Evolutionary conservation across 305 asterid genomes (phyloP).

Genomic region (Coffea humblotiana): DNA sequence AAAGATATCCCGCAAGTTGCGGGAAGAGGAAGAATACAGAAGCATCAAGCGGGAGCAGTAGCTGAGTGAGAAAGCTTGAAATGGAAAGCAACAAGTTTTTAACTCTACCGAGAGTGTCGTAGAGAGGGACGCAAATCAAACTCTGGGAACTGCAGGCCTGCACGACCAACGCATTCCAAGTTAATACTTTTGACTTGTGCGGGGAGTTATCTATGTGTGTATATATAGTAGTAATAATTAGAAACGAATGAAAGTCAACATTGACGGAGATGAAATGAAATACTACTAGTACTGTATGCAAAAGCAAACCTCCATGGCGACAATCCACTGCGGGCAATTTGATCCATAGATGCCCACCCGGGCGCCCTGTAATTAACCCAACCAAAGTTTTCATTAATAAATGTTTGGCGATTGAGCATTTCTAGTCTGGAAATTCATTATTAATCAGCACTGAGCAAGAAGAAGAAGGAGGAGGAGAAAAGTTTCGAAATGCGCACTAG

Average conservation of each 20-base stretch:
- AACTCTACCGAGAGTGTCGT: conserved; percentile 84
- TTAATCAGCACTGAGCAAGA: background rate
- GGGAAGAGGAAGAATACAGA: background rate
- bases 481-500: background rate
- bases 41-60: no score
- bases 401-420: background rate
- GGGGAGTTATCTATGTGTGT: background rate
- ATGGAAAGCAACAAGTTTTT: background rate
- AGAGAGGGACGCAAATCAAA: conserved; percentile 87
- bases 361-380: conserved; percentile 51
- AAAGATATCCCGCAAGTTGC: no score
- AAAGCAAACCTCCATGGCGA: conserved; percentile 80
- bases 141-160: conserved; percentile 90
- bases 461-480: conserved; percentile 1
- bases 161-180: conserved; percentile 8
- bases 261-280: background rate
- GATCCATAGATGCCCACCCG: conserved; percentile 85
- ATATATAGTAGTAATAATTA: no score
- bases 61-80: no score
- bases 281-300: background rate
- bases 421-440: background rate
- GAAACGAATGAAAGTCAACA: conserved; percentile 6
- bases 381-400: background rate
- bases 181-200: background rate
- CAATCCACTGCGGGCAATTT: conserved; percentile 98